Evolutionary conservation across 2,329 filamentous ascomycete genomes (phyloP), one percentile per base, ranked within the genome.

Genomic region (Ascocoryne sarcoides): DNA sequence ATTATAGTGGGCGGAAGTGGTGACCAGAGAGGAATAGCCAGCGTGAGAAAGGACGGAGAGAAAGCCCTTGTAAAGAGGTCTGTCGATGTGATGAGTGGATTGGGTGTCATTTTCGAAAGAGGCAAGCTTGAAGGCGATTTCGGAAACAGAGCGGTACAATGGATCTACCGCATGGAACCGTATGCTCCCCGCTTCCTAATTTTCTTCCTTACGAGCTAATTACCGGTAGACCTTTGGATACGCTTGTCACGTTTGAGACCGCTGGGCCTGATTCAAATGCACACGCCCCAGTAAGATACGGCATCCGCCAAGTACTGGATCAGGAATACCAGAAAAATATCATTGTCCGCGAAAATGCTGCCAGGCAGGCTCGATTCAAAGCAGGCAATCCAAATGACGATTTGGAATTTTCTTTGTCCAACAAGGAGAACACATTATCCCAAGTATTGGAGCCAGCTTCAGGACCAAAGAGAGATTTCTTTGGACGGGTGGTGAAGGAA

Each of bases 121-220:
- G 82, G 84, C 10, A 79, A 81, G 53, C 75, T 96, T 32, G 88
- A 94, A 55, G 71, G 70, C 10, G 82, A 84, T 26, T 72, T 73
- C 5, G 61, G 70, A 4, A 67, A 65, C 15, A 69, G 70, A 41
- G 73, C 76, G 23, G 65, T 71, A 14, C 71, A 78, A 51, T 96
- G 80, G 73, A 81, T 94, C 7, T 96, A 94, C 62, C 79, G 92
- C 39, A 89, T 98, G 85, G 90, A 96, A 57, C 92, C 92, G 73
- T 89, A 67, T 71, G 82, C 79, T 15, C 29, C 10, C 14, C 14
- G 14, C 10, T 14, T 21, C 3, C 28, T 18, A 17, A 42, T 38
- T 21, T 42, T 19, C 32, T 14, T 28, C 14, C 28, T n/a, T 30
- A 18, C 15, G 9, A 12, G 9, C 10, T 14, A 14, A 26, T 37